phyloP scores from a whole-genome alignment of 2,329 filamentous ascomycete genomes.

The Claviceps sp. region DNA sequence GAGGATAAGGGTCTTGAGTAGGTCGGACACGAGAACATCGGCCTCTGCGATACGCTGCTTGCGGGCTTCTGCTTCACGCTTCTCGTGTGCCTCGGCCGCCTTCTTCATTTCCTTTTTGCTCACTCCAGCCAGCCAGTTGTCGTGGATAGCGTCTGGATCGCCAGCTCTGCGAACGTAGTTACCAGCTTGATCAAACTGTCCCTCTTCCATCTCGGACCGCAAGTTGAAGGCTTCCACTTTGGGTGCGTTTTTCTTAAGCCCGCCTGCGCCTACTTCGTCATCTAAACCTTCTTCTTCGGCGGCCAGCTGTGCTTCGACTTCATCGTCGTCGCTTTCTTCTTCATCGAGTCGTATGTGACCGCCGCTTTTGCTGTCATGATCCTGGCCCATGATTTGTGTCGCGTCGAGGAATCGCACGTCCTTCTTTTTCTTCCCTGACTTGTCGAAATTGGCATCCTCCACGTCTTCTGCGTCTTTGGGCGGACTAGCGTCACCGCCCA shows the following conservation, averaged over 20 bases:
- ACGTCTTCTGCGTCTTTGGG: slow-evolving; percentile 29
- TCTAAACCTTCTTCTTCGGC: slow-evolving; percentile 66
- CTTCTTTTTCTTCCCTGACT: slow-evolving; percentile 44
- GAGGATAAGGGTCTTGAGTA: slow-evolving; percentile 59
- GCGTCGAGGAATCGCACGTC: slow-evolving; percentile 47
- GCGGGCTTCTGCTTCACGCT: slow-evolving; percentile 63
- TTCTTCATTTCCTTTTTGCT: slow-evolving; percentile 88
- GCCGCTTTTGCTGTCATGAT: slow-evolving; percentile 57
- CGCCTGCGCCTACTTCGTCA: slow-evolving; percentile 78
- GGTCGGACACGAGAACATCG: slow-evolving; percentile 55
- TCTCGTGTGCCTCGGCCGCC: slow-evolving; percentile 77
- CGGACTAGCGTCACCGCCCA: slow-evolving; percentile 34
- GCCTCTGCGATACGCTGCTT: slow-evolving; percentile 63
- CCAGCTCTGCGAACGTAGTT: slow-evolving; percentile 84
- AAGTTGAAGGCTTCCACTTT: slow-evolving; percentile 96
- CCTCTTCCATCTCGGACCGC: slow-evolving; percentile 78
- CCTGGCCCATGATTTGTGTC: slow-evolving; percentile 64
- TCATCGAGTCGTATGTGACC: slow-evolving; percentile 53
- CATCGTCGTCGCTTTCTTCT: slow-evolving; percentile 44
- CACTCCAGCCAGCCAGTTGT: slow-evolving; percentile 82
- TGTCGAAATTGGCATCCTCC: slow-evolving; percentile 19
- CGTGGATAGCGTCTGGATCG: slow-evolving; percentile 82
- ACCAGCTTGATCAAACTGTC: slow-evolving; percentile 76
- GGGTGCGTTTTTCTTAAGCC: slow-evolving; percentile 84
- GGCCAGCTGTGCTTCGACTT: slow-evolving; percentile 57